Evolutionary conservation across 805 yeast genomes (phyloP).

Genomic region (Huiozyma naganishii): DNA sequence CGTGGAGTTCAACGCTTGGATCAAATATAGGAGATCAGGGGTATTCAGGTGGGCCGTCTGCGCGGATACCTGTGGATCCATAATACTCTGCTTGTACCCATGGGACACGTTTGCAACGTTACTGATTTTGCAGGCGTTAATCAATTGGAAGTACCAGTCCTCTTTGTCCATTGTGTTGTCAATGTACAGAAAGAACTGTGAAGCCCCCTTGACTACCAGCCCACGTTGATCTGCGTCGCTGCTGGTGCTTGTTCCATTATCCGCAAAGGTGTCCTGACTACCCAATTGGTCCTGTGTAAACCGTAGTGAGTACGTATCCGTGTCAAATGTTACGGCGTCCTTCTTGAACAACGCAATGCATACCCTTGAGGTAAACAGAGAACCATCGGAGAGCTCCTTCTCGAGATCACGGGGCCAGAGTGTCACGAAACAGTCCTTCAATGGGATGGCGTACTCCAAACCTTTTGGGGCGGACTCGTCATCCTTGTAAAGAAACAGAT

Average conservation of each 20-base stretch:
- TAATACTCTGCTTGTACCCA: conserved; percentile 18
- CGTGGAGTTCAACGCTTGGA: conserved; percentile 67
- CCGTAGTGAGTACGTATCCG: not conserved
- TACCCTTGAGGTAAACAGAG: conserved; percentile 67
- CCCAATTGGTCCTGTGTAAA: not conserved
- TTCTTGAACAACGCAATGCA: conserved; percentile 64
- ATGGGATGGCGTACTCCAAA: conserved; percentile 65
- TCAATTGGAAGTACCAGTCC: conserved; percentile 81
- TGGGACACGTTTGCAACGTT: conserved; percentile 11
- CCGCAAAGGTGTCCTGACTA: not conserved
- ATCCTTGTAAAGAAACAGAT: conserved; percentile 73
- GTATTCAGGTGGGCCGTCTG: conserved; percentile 63
- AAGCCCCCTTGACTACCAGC: conserved; percentile 8
- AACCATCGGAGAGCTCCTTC: conserved; percentile 30
- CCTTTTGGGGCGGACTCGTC: conserved; percentile 33
- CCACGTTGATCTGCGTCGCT: not conserved
- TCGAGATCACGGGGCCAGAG: conserved; percentile 71
- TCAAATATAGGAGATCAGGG: conserved; percentile 57
- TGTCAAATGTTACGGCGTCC: conserved; percentile 13
- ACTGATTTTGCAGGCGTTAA: conserved; percentile 53
- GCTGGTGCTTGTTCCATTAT: not conserved
- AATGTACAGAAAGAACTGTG: conserved; percentile 51
- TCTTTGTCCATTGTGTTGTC: conserved; percentile 79
- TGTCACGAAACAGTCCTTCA: conserved; percentile 58
- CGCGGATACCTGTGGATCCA: conserved; percentile 59